Evolutionary conservation across 2,329 filamentous ascomycete genomes (phyloP).

Genomic region (Bipolaris gigantea): DNA sequence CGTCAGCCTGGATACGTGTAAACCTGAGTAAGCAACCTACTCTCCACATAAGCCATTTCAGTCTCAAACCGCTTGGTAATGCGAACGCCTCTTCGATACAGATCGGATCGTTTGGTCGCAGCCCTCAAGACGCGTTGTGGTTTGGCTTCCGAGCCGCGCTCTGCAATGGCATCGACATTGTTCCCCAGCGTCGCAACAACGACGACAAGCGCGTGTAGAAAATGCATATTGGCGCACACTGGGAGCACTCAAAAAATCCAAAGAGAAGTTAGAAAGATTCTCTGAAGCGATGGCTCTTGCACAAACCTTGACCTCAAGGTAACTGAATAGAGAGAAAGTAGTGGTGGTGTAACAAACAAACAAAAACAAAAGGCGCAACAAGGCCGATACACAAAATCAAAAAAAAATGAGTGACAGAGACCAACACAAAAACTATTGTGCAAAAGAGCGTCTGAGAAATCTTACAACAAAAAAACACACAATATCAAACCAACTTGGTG

Average conservation of each 20-base stretch:
- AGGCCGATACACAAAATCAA: no score
- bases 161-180: conserved; percentile 11
- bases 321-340: not conserved
- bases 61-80: conserved; percentile 33
- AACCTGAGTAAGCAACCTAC: conserved; percentile 18
- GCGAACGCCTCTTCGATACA: conserved; percentile 28
- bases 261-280: not conserved
- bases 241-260: not conserved
- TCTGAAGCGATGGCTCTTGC: not conserved
- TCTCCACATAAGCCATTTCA: conserved; percentile 40
- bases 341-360: not conserved
- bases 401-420: no score
- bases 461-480: no score
- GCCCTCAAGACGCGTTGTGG: conserved; percentile 37
- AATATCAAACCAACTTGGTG: no score
- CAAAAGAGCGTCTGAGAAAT: no score
- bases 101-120: conserved; percentile 33
- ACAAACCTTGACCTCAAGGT: not conserved
- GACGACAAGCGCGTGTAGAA: conserved; percentile 21
- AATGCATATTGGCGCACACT: conserved; percentile 12
- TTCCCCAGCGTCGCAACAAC: conserved; percentile 8
- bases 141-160: conserved; percentile 10
- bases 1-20: conserved; percentile 3
- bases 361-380: not conserved
- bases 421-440: no score